Base-by-base conservation (phyloP, 2,329 filamentous ascomycete genomes). In the Dothideomycetes sp. region DNA sequence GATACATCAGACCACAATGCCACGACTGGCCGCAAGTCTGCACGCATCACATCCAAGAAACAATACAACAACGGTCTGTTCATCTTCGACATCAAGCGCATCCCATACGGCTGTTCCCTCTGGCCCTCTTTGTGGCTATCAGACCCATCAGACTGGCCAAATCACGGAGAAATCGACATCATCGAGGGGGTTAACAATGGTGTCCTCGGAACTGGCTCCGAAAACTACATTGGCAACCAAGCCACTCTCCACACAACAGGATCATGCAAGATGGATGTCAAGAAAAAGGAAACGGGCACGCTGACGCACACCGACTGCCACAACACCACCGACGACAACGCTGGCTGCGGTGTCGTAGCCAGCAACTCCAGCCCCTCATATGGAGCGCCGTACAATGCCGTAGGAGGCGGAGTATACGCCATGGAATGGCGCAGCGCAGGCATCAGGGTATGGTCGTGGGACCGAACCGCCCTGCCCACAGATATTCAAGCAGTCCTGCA, bases 81-180 rank as follows among this genome's bases (percentile, higher is more conserved):
- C 58, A 62, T 81, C 50, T 81, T 81, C 49, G 76, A 81, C 51
- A 64, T 81, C 47, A 65, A 69, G 43, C 77, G 81, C 56, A 73
- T 72, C 0, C 78, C 77, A 0, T 72, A 66, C 49, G 77, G 75
- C 32, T 81, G 77, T 50, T 76, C 68, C 3, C 75, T 70, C 16
- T 82, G 75, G 79, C 75, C 76, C 2, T 70, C 79, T 0, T 65
- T 84, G 10, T 83, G 79, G 79, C 63, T 82, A 4, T 65, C 68
- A 0, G 79, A 83, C 53, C 61, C 66, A 1, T 57, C 54, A 48
- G 69, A 77, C 59, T 79, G 78, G 79, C 78, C 79, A 4, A 37
- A 38, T 17, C 51, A 52, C 37, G 57, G 53, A 17, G 53, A 58
- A 39, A 56, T 57, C 24, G 52, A 61, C 31, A 58, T 61, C 43